A percentile compares a stretch with the other conserved stretches of the same genome.
phyloP scores from a whole-genome alignment of 805 yeast genomes.

The Lipomyces sp. region DNA sequence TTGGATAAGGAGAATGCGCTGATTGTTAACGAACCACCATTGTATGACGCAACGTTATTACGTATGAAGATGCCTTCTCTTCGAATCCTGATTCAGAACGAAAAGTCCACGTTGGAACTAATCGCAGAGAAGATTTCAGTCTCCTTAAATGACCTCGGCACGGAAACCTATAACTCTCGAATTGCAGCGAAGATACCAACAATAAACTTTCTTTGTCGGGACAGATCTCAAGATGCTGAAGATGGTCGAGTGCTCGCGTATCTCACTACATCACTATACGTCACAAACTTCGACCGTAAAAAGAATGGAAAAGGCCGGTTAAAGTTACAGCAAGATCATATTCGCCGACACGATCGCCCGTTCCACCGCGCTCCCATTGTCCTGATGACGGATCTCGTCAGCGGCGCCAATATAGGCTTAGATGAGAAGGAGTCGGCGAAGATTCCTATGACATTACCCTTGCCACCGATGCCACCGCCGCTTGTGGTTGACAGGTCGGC shows the following conservation, averaged over 20 bases:
- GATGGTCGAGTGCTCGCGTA: slow-evolving; percentile 45
- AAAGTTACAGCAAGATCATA: slow-evolving; percentile 64
- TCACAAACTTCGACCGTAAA: slow-evolving; percentile 63
- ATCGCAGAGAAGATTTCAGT: slow-evolving; percentile 45
- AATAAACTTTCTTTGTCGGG: slow-evolving; percentile 46
- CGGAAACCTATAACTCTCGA: slow-evolving; percentile 63
- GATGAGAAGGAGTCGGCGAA: slow-evolving; percentile 50
- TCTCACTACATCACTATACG: slow-evolving; percentile 60
- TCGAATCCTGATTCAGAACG: slow-evolving; percentile 50
- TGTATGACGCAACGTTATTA: slow-evolving; percentile 73
- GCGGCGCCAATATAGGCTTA: background rate
- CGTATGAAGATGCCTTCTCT: slow-evolving; percentile 60
- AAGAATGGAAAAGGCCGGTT: slow-evolving; percentile 54
- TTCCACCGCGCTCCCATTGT: slow-evolving; percentile 80
- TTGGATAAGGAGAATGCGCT: slow-evolving; percentile 78
- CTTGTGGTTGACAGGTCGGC: slow-evolving; percentile 7
- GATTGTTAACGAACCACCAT: slow-evolving; percentile 56
- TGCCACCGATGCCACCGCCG: slow-evolving; percentile 30
- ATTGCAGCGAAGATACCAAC: slow-evolving; percentile 57
- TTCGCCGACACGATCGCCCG: slow-evolving; percentile 76
- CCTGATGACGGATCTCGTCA: slow-evolving; percentile 43
- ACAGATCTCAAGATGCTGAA: slow-evolving; percentile 1
- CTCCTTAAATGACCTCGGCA: slow-evolving; percentile 71
- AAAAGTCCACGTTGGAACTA: slow-evolving; percentile 40
- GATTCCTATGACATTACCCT: slow-evolving; percentile 44